A percentile compares a stretch with the other conserved stretches of the same genome.
Evolutionary conservation across 2,329 filamentous ascomycete species (phyloP).

Genomic region (Beauveria caledonica): DNA sequence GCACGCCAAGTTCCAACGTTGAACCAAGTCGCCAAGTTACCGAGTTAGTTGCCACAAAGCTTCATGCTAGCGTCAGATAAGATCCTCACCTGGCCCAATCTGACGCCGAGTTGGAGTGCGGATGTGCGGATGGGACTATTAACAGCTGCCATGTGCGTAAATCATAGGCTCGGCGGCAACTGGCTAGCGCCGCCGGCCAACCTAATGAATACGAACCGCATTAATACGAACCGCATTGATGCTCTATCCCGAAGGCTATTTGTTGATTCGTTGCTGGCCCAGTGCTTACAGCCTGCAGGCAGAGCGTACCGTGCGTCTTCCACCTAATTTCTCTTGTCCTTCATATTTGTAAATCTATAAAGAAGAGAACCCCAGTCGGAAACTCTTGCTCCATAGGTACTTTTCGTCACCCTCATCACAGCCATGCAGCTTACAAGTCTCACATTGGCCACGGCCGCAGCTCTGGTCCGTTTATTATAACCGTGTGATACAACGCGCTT

Average conservation of each 20-base stretch:
- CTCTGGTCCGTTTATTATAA: background rate
- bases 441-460: constrained; percentile 1
- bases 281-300: background rate
- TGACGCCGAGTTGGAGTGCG: too few species aligned
- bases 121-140: too few species aligned
- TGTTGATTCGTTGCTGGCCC: background rate
- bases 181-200: too few species aligned
- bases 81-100: too few species aligned
- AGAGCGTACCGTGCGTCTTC: background rate
- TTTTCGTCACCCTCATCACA: background rate
- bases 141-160: background rate
- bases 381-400: background rate
- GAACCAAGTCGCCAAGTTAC: too few species aligned
- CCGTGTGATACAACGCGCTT: background rate
- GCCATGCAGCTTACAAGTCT: constrained; percentile 1
- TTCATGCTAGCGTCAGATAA: too few species aligned
- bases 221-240: too few species aligned
- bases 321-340: background rate
- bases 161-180: background rate
- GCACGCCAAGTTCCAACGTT: too few species aligned
- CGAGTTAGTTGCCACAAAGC: too few species aligned
- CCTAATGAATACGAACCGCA: too few species aligned
- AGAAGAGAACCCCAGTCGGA: background rate
- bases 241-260: too few species aligned
- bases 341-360: background rate